phyloP scores from a whole-genome alignment of 768 basidiomycete species.

The Leccinum ochraceum region DNA sequence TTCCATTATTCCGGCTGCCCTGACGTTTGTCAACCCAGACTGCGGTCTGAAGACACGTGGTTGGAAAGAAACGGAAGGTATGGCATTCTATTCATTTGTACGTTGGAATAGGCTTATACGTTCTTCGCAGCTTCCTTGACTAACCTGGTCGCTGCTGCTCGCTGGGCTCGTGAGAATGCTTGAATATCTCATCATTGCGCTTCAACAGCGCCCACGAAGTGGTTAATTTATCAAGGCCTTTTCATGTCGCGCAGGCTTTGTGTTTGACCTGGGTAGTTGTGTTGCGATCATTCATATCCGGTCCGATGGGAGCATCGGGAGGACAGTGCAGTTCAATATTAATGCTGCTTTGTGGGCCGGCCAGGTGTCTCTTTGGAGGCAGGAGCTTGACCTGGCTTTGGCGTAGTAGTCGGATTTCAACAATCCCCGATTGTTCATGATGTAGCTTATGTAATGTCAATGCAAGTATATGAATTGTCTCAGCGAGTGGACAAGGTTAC shows the following conservation, averaged over 20 bases:
- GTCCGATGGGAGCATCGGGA: slow-evolving; percentile 22
- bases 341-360: slow-evolving; percentile 27
- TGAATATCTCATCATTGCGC: slow-evolving; percentile 61
- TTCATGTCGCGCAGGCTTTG: slow-evolving; percentile 30
- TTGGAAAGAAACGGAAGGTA: slow-evolving; percentile 95
- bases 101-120: slow-evolving; percentile 8
- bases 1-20: slow-evolving; percentile 72
- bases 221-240: slow-evolving; percentile 56
- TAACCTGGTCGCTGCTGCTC: slow-evolving; percentile 89
- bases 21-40: slow-evolving; percentile 95
- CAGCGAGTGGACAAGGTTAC: background rate
- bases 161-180: slow-evolving; percentile 86
- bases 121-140: slow-evolving; percentile 58
- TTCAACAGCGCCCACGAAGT: slow-evolving; percentile 88
- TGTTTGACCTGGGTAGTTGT: slow-evolving; percentile 60
- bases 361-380: slow-evolving; percentile 28
- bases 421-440: slow-evolving; percentile 53
- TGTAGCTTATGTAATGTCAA: slow-evolving; percentile 18
- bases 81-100: slow-evolving; percentile 11
- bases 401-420: slow-evolving; percentile 73
- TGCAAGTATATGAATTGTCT: slow-evolving; percentile 7
- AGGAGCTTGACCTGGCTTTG: slow-evolving; percentile 33
- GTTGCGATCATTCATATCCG: slow-evolving; percentile 32
- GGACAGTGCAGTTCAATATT: slow-evolving; percentile 19
- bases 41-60: slow-evolving; percentile 99